Conservation (phyloP, 257 asterid genomes). For the Solanum gandarillasii region DNA sequence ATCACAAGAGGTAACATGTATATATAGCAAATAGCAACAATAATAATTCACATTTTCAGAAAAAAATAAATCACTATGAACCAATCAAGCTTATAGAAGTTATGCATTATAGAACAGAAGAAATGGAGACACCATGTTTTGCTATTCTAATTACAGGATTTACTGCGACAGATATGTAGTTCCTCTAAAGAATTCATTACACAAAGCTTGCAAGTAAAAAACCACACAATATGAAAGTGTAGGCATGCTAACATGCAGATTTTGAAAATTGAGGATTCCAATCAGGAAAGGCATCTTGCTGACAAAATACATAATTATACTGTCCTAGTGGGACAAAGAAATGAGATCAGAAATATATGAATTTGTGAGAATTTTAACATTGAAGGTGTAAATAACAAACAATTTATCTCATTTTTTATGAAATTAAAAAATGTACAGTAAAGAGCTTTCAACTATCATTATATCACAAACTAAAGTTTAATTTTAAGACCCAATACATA, state of each 20-base stretch:
- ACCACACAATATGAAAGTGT: neutral
- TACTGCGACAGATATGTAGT: neutral
- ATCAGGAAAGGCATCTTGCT: neutral
- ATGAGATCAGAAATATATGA: neutral
- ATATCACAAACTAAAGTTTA: neutral
- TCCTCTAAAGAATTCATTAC: neutral
- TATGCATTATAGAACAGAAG: neutral
- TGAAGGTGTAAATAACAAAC: neutral
- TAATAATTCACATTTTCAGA: neutral
- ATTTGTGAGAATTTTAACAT: neutral
- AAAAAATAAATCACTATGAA: neutral
- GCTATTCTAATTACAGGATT: neutral
- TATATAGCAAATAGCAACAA: neutral
- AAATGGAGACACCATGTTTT: neutral
- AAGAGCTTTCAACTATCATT: neutral
- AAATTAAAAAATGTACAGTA: neutral
- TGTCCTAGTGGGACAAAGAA: neutral
- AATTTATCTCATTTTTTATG: neutral
- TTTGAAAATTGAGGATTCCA: neutral
- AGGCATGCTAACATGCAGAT: neutral
- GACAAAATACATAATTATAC: neutral
- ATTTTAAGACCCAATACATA: neutral
- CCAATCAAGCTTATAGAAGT: neutral
- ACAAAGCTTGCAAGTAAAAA: neutral
- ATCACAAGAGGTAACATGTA: neutral